Percentiles rank a stretch among this genome's conserved stretches.
These are phyloP conservation scores for Boletus bicolor DNA, from an alignment of 768 basidiomycete genomes.

Conservation along the genomic window DNA sequence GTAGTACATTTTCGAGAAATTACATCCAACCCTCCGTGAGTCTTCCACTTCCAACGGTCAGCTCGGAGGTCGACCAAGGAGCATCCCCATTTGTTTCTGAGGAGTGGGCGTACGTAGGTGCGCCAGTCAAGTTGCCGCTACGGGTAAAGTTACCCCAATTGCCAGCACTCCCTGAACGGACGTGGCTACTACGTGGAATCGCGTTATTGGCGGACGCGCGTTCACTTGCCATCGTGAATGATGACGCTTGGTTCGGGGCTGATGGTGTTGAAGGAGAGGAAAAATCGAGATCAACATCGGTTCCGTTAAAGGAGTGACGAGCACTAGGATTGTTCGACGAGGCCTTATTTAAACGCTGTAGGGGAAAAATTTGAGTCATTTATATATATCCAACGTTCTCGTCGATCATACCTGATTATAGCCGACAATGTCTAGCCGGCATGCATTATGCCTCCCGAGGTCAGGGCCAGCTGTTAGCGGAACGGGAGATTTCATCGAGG, in stretches of 20 bases:
- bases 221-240: slow-evolving; percentile 37
- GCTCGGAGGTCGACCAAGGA: slow-evolving; percentile 58
- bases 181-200: slow-evolving; percentile 55
- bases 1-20: slow-evolving; percentile 8
- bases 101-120: slow-evolving; percentile 52
- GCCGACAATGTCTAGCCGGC: slow-evolving; percentile 70
- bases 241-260: slow-evolving; percentile 41
- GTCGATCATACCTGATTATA: slow-evolving; percentile 56
- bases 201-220: slow-evolving; percentile 35
- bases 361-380: slow-evolving; percentile 23
- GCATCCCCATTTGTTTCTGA: slow-evolving; percentile 52
- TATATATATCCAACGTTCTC: slow-evolving; percentile 1
- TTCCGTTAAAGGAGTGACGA: slow-evolving; percentile 75
- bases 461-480: slow-evolving; percentile 86
- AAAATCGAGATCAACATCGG: slow-evolving; percentile 61
- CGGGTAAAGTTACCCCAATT: slow-evolving; percentile 71
- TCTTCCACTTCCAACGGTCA: slow-evolving; percentile 48
- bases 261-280: slow-evolving; percentile 53
- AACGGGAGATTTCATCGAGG: slow-evolving; percentile 65
- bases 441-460: slow-evolving; percentile 71
- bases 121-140: slow-evolving; percentile 47
- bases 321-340: slow-evolving; percentile 48
- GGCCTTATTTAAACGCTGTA: slow-evolving; percentile 45
- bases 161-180: slow-evolving; percentile 75
- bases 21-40: slow-evolving; percentile 51